Base-by-base conservation (phyloP, 257 asterid species). In the Knoxia roxburghii region DNA sequence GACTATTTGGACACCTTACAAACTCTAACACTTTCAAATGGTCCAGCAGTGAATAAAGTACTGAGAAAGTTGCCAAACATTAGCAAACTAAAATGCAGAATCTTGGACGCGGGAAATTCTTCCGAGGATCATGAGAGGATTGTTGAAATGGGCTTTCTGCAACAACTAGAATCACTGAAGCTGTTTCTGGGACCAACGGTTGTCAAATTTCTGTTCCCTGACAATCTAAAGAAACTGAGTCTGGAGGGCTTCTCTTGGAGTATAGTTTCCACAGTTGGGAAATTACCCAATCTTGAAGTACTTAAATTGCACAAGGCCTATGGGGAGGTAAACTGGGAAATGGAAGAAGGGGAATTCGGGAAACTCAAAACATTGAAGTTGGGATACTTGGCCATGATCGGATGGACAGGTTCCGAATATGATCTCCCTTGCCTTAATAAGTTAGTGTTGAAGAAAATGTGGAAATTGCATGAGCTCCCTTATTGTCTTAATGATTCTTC, bases 401-500 rank as follows among this genome's bases (percentile, higher is more conserved):
- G 21, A 11, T 56, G 62, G 62, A 56, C 10, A 5, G 35, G 60
- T 5, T 54, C 33, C 1, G 60, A 9, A 54, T 32, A 53, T 12
- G 60, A 54, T 54, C 60, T 54, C 60, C 60, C 60, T 54, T 24
- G 60, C 37, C 60, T 54, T 13, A 11, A 54, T 33, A 54, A 54
- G 32, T 26, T 54, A 26, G 60, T 54, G 15, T 15, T 54, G 20
- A 35, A 54, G 60, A 54, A 2, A 24, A 24, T 54, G 33, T 54
- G 60, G 60, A 54, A 54, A 2, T 15, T 54, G 60, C 11, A 3
- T 54, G 60, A 54, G 33, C 60, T 54, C 32, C 60, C 60, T 11
- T 13, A 6, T 8, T 54, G 29, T 24, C 35, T 54, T 2, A 15
- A 26, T 2, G 35, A 26, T 5, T 54, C 60, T 24, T 54, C 20